Evolutionary conservation across 1,284 basidiomycete genomes (phyloP).

Genomic region (Quambalaria eucalypti): DNA sequence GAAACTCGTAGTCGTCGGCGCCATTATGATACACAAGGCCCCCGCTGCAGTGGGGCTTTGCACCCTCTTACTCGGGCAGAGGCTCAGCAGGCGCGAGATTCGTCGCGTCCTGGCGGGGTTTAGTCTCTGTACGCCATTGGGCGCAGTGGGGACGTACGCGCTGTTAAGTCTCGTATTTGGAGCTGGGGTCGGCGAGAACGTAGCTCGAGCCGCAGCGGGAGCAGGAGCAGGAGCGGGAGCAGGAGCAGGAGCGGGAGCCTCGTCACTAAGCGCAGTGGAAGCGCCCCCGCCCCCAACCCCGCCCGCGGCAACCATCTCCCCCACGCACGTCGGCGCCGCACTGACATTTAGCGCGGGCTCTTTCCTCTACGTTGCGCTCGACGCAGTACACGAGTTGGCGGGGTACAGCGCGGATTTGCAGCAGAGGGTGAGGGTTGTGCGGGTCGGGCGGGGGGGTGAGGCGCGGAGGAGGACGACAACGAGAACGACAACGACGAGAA

Average conservation of each 20-base stretch:
- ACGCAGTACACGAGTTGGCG: constrained; percentile 40
- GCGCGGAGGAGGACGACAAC: not conserved
- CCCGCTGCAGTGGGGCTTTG: constrained; percentile 41
- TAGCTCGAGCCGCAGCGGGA: constrained; percentile 1
- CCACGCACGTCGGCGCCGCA: constrained; percentile 57
- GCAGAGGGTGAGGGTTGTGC: not conserved
- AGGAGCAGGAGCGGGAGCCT: not conserved
- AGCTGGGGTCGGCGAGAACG: no score
- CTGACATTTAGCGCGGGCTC: constrained; percentile 80
- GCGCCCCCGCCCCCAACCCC: not conserved
- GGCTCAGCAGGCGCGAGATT: constrained; percentile 18
- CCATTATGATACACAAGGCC: constrained; percentile 45
- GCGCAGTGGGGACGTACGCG: constrained; percentile 24
- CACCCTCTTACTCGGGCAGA: constrained; percentile 37
- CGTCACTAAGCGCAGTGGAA: no score
- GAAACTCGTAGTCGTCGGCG: constrained; percentile 36
- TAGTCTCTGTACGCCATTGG: constrained; percentile 27
- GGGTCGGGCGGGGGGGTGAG: not conserved
- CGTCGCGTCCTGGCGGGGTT: constrained; percentile 30
- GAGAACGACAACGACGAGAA: not conserved
- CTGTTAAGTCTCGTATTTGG: constrained; percentile 10
- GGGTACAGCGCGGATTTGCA: constrained; percentile 15
- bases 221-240: not conserved
- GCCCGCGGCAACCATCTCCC: constrained; percentile 9
- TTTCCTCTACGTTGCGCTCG: constrained; percentile 84